Percentiles rank a stretch among this genome's conserved stretches.
Evolutionary conservation across 768 basidiomycete genomes (phyloP).

Genomic region (Pulveroboletus sp.): DNA sequence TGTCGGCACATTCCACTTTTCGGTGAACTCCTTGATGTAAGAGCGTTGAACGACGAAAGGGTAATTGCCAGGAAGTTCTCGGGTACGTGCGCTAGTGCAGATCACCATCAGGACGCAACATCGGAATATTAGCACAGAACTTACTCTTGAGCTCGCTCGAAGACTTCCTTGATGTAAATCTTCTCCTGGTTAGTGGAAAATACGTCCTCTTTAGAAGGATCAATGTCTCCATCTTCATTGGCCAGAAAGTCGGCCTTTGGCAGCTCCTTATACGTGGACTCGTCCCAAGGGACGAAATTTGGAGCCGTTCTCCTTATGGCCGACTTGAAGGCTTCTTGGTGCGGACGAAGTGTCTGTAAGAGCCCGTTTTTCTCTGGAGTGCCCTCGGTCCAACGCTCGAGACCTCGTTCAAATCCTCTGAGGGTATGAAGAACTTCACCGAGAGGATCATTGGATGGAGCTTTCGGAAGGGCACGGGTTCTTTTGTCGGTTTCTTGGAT

Average conservation of each 20-base stretch:
- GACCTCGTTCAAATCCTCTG: conserved; percentile 42
- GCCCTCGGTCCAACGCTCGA: conserved; percentile 48
- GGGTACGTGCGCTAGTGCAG: conserved; percentile 53
- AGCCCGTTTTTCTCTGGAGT: conserved; percentile 49
- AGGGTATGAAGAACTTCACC: conserved; percentile 53
- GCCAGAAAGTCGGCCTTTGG: conserved; percentile 31
- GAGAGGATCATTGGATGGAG: conserved; percentile 53
- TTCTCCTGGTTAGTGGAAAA: background rate
- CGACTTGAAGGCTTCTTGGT: conserved; percentile 43
- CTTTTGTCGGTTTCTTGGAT: conserved; percentile 38
- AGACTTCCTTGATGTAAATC: conserved; percentile 54
- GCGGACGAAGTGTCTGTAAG: conserved; percentile 51
- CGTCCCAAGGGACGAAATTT: conserved; percentile 50
- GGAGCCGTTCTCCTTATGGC: conserved; percentile 54
- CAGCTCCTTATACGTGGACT: conserved; percentile 1
- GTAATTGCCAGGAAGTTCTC: conserved; percentile 65
- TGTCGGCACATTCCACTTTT: conserved; percentile 49
- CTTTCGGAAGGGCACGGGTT: conserved; percentile 39
- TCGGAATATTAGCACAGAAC: conserved; percentile 14
- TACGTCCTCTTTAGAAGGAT: background rate
- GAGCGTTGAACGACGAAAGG: conserved; percentile 56
- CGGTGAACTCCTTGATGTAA: conserved; percentile 44
- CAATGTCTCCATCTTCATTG: conserved; percentile 36
- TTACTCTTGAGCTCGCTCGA: conserved; percentile 44
- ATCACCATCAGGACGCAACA: background rate